Evolutionary conservation across 306 rosid genomes (phyloP), one percentile per base, ranked within the genome.

Genomic region (Senna tora): DNA sequence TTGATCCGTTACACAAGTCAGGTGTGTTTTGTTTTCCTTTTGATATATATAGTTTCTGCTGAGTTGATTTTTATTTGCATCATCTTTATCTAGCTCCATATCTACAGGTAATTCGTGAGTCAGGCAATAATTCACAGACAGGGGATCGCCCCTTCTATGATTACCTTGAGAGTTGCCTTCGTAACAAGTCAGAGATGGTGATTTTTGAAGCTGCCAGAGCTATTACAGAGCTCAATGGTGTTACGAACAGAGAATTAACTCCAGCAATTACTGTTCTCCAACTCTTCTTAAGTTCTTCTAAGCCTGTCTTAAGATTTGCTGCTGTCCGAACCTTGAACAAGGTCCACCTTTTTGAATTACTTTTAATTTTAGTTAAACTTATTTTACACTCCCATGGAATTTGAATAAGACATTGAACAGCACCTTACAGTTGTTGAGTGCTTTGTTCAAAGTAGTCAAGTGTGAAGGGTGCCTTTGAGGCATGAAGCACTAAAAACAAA

Each of bases 131-230:
- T 75, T 73, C 83, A 75, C 96, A 89, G 77, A 43, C 96, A 14
- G 99, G 97, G 14, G 99, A 89, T 46, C 99, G 96, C 3, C 99
- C 99, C 22, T 95, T 95, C 75, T 95, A 85, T 17, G 99, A 95
- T 83, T 95, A 76, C 80, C 96, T 95, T 64, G 99, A 95, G 93
- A 87, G 92, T 80, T 95, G 99, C 75, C 95, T 95, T n/a, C 93
- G 99, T 56, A 96, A 92, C 84, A 95, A 95, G 75, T 93, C 97
- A 47, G 99, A 95, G 77, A 95, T 92, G 96, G 99, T 95, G 72
- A 95, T 92, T 71, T 95, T 95, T 87, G 99, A 95, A 87, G 93
- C 99, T 84, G 97, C 99, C 76, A 88, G 92, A 77, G 97, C 97
- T 81, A 88, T 95, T 77, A 95, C 99, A 15, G 99, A 92, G 84